Percentiles rank a stretch among this genome's conserved stretches.
Conservation (phyloP, 2,329 filamentous ascomycete species). For the Monilinia fructicola region DNA sequence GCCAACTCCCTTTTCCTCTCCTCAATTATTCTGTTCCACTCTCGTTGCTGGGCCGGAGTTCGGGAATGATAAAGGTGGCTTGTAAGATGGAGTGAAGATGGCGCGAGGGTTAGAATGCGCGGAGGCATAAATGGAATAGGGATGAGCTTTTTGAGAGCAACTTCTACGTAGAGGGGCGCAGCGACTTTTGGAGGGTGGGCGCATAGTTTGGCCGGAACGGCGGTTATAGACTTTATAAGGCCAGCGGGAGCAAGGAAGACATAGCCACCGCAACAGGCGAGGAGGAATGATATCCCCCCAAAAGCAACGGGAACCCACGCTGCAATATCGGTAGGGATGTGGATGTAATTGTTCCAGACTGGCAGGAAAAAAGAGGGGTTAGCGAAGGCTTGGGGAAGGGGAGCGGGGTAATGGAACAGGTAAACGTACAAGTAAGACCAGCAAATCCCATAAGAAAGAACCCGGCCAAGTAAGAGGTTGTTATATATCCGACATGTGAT, state of each 20-base stretch:
- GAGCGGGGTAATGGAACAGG: not conserved
- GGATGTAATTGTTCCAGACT: constrained; percentile 47
- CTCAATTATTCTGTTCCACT: constrained; percentile 35
- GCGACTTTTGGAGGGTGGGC: constrained; percentile 7
- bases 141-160: constrained; percentile 43
- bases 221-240: constrained; percentile 51
- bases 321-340: constrained; percentile 52
- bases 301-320: constrained; percentile 59
- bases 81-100: constrained; percentile 17
- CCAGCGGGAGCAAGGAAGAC: constrained; percentile 58
- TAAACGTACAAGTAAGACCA: constrained; percentile 46
- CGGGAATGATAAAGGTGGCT: constrained; percentile 14
- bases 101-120: constrained; percentile 30
- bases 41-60: constrained; percentile 33
- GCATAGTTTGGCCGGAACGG: constrained; percentile 32
- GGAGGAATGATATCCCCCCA: constrained; percentile 56
- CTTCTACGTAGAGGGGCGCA: constrained; percentile 50
- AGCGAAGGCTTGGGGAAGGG: not conserved
- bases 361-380: not conserved
- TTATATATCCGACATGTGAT: constrained; percentile 62
- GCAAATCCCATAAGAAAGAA: constrained; percentile 54
- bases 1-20: constrained; percentile 39
- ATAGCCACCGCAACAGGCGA: constrained; percentile 59
- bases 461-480: constrained; percentile 58
- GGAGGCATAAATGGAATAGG: constrained; percentile 35